Conservation (phyloP, 1,284 basidiomycete species). For the Leccinum griseonigrum region DNA sequence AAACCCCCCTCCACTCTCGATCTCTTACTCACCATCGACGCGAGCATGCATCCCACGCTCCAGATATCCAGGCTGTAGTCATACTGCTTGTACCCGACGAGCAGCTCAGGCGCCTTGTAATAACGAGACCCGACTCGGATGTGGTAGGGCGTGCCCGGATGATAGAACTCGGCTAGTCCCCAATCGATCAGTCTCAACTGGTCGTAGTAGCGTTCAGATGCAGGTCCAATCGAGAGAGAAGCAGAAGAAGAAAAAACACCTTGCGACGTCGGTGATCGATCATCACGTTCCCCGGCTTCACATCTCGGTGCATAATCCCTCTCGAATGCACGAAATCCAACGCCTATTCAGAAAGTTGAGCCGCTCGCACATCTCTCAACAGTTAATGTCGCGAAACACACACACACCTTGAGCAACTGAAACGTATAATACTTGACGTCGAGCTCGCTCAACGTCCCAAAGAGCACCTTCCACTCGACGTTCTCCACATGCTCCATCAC, state of each 20-base stretch:
- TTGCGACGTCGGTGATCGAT: constrained; percentile 80
- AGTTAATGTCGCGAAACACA: neutral
- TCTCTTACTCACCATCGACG: constrained; percentile 63
- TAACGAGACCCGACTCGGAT: constrained; percentile 88
- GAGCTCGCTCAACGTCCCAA: constrained; percentile 70
- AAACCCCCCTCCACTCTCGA: neutral
- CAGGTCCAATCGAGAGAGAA: neutral
- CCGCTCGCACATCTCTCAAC: neutral
- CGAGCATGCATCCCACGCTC: constrained; percentile 89
- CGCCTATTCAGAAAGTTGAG: constrained; percentile 45
- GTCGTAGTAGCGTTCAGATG: neutral
- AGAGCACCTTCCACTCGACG: constrained; percentile 82
- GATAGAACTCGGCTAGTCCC: constrained; percentile 92
- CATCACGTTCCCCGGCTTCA: constrained; percentile 92
- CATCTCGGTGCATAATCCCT: constrained; percentile 90
- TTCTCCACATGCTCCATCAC: constrained; percentile 86
- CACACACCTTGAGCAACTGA: constrained; percentile 72
- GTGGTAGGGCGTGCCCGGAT: constrained; percentile 83
- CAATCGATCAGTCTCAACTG: constrained; percentile 86
- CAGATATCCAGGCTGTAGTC: constrained; percentile 87
- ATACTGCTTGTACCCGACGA: constrained; percentile 86
- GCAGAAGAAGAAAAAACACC: constrained; percentile 36
- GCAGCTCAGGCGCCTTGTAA: constrained; percentile 86
- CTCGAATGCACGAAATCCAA: constrained; percentile 87
- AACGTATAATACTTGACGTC: constrained; percentile 86